Evolutionary conservation across 1,284 basidiomycete genomes (phyloP), one percentile per base, ranked within the genome.

Genomic region (Puccinia horiana): DNA sequence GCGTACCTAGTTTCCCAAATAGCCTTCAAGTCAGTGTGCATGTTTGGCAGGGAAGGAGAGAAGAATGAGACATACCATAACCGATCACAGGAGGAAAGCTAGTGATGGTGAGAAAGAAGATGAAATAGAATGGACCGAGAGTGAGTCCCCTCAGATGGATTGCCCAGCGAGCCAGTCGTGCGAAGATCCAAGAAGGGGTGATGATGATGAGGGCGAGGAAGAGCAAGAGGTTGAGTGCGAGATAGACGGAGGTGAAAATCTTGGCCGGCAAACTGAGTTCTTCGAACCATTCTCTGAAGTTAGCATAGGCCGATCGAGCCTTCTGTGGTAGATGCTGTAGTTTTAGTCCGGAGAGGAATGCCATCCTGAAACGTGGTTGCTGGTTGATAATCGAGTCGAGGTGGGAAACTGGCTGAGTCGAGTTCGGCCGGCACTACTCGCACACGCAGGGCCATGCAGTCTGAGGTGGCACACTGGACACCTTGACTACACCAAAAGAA

Each of bases 51-150:
- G 23, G 8, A n/a, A 47, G 12, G 16, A 47, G 26, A 26, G 23
- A 23, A 73, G 16, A 40, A 42, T 32, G 32, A 44, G 37, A 75
- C 67, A 58, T 42, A 80, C 77, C 79, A 54, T 72, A 81, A 26
- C 79, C 79, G 58, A 81, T 81, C 18, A 81, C 70, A 29, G 79
- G 79, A 63, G 79, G 79, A 52, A 81, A 81, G 54, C 79, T 81
- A 47, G 79, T 52, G 40, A 81, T 18, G 54, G 37, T 65, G 52
- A 81, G 58, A 20, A 81, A 65, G 54, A 73, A 44, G 56, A 73
- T 74, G 3, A 81, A 61, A 47, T 74, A 81, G 35, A 81, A 44
- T 23, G 79, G 79, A 42, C 79, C 79, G 14, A 81, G 54, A 23
- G 35, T 35, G 23, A 58, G 37, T 20, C 61, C 61, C 42, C 79